A percentile compares a stretch with the other conserved stretches of the same genome.
Evolutionary conservation across 2,329 filamentous ascomycete genomes (phyloP).

Genomic region (Nigrospora oryzae): DNA sequence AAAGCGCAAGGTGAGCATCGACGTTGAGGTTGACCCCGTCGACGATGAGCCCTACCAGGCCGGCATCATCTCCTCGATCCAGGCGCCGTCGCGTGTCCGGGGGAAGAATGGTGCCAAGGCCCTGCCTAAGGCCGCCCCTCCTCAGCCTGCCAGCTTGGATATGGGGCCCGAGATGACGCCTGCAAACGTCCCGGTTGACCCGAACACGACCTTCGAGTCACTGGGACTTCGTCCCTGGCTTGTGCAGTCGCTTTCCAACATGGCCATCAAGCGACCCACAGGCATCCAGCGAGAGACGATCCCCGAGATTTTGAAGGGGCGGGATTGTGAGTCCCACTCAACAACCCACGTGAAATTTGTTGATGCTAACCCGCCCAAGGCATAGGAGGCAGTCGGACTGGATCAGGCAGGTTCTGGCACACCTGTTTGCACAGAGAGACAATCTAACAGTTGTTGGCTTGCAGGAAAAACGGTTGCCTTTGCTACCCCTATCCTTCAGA

Average conservation of each 20-base stretch:
- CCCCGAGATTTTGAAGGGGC: constrained; percentile 81
- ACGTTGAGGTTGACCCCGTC: constrained; percentile 19
- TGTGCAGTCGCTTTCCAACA: constrained; percentile 64
- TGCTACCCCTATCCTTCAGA: constrained; percentile 86
- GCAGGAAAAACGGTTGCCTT: constrained; percentile 91
- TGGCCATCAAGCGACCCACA: constrained; percentile 81
- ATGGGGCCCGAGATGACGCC: neutral
- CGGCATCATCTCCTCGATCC: constrained; percentile 32
- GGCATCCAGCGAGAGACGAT: constrained; percentile 91
- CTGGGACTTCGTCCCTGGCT: constrained; percentile 80
- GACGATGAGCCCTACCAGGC: constrained; percentile 22
- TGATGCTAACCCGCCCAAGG: neutral
- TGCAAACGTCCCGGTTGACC: constrained; percentile 40
- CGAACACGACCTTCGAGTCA: constrained; percentile 59
- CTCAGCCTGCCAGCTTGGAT: constrained; percentile 15
- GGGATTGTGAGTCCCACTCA: constrained; percentile 52
- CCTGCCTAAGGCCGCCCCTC: constrained; percentile 8
- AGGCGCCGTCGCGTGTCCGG: constrained; percentile 46
- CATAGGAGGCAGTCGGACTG: constrained; percentile 88
- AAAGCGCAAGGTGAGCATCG: constrained; percentile 19
- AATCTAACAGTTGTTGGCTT: too few relatives aligned
- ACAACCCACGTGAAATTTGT: neutral
- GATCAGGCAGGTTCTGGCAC: constrained; percentile 41
- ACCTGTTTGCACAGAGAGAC: too few relatives aligned
- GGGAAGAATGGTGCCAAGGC: constrained; percentile 18